A percentile compares a stretch with the other conserved stretches of the same genome.
Conservation (phyloP, 305 asterid species). For the Fraxinus latifolia region DNA sequence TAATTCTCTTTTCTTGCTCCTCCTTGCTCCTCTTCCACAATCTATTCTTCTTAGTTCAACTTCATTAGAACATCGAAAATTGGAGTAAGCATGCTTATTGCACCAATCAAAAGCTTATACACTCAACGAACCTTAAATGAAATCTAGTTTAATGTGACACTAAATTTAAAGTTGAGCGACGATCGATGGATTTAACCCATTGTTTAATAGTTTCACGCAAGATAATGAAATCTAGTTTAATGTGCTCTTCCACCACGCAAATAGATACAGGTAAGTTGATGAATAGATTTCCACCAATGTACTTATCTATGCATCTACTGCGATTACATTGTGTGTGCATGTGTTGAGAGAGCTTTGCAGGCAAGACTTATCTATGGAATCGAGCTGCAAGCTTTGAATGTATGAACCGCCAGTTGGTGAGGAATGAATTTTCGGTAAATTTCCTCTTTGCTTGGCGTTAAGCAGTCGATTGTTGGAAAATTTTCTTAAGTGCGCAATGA, state of each 20-base stretch:
- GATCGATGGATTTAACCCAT: too few species aligned
- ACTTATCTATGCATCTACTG: too few species aligned
- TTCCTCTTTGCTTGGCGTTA: conserved; percentile 24
- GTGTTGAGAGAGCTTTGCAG: conserved; percentile 57
- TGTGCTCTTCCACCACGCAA: background rate
- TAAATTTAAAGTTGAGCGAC: background rate
- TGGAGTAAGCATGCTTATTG: too few species aligned
- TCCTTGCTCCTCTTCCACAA: too few species aligned
- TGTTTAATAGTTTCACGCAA: background rate
- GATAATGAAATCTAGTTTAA: background rate
- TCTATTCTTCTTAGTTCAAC: too few species aligned
- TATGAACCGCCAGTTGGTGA: conserved; percentile 94
- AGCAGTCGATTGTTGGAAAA: background rate
- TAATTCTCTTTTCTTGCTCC: too few species aligned
- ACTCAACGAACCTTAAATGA: too few species aligned
- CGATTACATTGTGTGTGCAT: conserved; percentile 16
- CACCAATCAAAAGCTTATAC: too few species aligned
- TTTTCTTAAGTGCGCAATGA: background rate
- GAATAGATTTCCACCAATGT: too few species aligned
- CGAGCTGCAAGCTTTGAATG: conserved; percentile 95
- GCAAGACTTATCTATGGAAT: conserved; percentile 92
- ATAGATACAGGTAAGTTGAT: too few species aligned
- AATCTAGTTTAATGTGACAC: background rate
- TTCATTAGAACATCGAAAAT: too few species aligned
- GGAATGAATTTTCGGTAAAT: conserved; percentile 96